Conservation (phyloP, 2,329 filamentous ascomycete species). For the Trichophyton equinum region DNA sequence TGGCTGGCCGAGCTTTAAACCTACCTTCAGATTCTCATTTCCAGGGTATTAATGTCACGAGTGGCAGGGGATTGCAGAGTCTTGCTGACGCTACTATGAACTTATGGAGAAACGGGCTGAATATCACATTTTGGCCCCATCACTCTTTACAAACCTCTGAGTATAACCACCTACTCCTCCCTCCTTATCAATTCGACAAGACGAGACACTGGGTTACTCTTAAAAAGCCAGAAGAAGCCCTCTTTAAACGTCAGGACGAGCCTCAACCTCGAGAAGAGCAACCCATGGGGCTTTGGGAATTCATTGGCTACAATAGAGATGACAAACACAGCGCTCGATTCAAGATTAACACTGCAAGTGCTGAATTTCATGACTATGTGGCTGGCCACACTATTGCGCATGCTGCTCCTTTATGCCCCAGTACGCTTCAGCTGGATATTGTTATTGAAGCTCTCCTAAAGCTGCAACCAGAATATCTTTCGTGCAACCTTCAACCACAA, state of each 20-base stretch:
- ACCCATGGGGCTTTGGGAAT: background rate
- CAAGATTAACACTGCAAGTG: constrained; percentile 5
- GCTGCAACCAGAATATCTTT: constrained; percentile 4
- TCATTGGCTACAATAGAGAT: background rate
- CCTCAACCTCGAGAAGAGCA: background rate
- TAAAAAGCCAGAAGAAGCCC: background rate
- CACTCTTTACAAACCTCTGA: constrained; percentile 19
- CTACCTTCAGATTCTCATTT: background rate
- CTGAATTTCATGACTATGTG: constrained; percentile 3
- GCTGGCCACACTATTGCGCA: constrained; percentile 5
- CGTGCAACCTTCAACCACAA: constrained; percentile 2
- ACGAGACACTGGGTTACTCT: constrained; percentile 9
- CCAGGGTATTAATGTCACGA: constrained; percentile 5
- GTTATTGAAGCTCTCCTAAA: constrained; percentile 6
- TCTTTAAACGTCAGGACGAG: background rate
- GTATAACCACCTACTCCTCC: constrained; percentile 23
- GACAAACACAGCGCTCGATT: constrained; percentile 1
- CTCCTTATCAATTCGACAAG: constrained; percentile 36
- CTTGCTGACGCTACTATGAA: constrained; percentile 20
- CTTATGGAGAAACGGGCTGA: constrained; percentile 33
- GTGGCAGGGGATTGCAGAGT: constrained; percentile 6
- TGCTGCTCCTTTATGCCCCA: constrained; percentile 5
- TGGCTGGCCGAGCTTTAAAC: constrained; percentile 21
- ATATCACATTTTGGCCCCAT: constrained; percentile 30
- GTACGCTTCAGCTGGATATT: constrained; percentile 6